Evolutionary conservation across 306 rosid genomes (phyloP), one percentile per base, ranked within the genome.

Genomic region (Pterocarpus santalinus): DNA sequence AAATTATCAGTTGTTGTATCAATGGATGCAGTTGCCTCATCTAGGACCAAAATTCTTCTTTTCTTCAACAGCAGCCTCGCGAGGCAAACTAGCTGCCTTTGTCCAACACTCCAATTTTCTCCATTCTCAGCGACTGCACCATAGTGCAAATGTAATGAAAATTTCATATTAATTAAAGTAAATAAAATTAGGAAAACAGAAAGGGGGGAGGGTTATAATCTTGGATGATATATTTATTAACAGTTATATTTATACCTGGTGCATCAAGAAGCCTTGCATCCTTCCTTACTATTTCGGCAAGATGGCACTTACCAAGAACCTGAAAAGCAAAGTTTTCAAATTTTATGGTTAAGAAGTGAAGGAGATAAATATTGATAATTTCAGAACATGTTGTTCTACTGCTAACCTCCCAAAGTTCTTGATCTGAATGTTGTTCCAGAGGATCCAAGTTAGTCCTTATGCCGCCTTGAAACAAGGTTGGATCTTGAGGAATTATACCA

Each of bases 21-120:
- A 2, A 91, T 83, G 66, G 97, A 91, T 43, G 97, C 92, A 10
- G 97, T 91, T 17, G 97, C 97, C 82, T 91, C 97, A 72, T 91
- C 97, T 74, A 90, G 81, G 53, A 88, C 92, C 8, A 91, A 83
- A 73, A 90, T 79, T 80, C 78, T 86, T 51, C 90, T 80, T 72
- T 85, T 91, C 84, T 88, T 90, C 39, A 91, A 76, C 35, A 90
- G 94, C 79, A 91, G 86, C 47, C 94, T 79, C 3, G 91, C 92
- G 7, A 91, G 85, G 68, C 97, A 90, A 68, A 91, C 92, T 44
- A 90, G 91, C 70, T 91, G 94, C 85, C 97, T 83, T 64, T 90
- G 97, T 65, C 96, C 96, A 46, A 89, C 93, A 55, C 97, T 91
- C 97, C 94, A 90, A 79, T 91, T 91, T 74, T 83, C 94, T 65